Percentiles rank a stretch among this genome's conserved stretches.
Conservation (phyloP, 2,329 filamentous ascomycete species). For the Claviceps digitariae region DNA sequence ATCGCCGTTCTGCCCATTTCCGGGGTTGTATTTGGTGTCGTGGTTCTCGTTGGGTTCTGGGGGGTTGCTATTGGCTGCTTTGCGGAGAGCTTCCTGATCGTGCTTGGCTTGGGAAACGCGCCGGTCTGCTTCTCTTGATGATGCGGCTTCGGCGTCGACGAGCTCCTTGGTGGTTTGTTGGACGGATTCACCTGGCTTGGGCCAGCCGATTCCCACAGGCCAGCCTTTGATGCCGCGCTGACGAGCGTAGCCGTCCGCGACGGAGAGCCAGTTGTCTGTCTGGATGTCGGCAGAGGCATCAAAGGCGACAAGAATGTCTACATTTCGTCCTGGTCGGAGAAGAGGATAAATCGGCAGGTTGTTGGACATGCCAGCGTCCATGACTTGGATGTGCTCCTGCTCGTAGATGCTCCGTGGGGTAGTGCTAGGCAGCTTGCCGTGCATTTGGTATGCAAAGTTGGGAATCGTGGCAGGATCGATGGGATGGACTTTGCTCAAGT, state of each 20-base stretch:
- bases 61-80: conserved; percentile 10
- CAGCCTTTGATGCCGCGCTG: conserved; percentile 88
- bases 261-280: conserved; percentile 90
- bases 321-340: conserved; percentile 71
- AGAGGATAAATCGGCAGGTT: conserved; percentile 94
- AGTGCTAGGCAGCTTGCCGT: conserved; percentile 57
- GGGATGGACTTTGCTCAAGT: conserved; percentile 83
- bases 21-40: conserved; percentile 25
- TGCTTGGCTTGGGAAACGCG: conserved; percentile 49
- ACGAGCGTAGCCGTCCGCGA: conserved; percentile 82
- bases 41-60: conserved; percentile 12
- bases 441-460: conserved; percentile 77
- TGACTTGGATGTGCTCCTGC: conserved; percentile 61
- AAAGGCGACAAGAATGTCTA: conserved; percentile 86
- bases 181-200: conserved; percentile 44
- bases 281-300: conserved; percentile 89
- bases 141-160: conserved; percentile 48
- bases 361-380: conserved; percentile 98
- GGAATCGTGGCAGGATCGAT: conserved; percentile 85
- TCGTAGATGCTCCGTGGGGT: conserved; percentile 66
- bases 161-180: conserved; percentile 52
- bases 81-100: conserved; percentile 24
- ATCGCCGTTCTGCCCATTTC: conserved; percentile 38
- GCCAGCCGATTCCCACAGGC: conserved; percentile 94
- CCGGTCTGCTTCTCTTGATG: conserved; percentile 43